Evolutionary conservation across 2,329 filamentous ascomycete species (phyloP).

Genomic region (Massarina eburnea): DNA sequence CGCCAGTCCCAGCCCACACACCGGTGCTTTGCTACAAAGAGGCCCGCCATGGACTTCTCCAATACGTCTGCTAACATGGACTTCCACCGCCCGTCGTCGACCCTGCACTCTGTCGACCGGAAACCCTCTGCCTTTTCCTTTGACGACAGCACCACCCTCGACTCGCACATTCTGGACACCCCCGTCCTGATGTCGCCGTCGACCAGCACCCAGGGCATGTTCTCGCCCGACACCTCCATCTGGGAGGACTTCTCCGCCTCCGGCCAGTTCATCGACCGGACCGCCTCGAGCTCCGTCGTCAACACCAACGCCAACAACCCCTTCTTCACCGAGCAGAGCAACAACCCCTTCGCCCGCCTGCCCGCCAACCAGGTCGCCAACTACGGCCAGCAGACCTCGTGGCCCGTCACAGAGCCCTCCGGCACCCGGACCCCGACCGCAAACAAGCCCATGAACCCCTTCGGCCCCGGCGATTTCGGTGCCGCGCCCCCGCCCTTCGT

Average conservation of each 20-base stretch:
- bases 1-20: conserved; percentile 42
- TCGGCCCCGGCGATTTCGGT: conserved; percentile 54
- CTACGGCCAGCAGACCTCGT: conserved; percentile 55
- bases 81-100: conserved; percentile 42
- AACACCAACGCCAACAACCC: conserved; percentile 49
- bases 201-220: conserved; percentile 52
- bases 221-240: conserved; percentile 55
- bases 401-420: conserved; percentile 65
- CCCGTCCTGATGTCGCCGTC: conserved; percentile 52
- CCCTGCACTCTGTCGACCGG: conserved; percentile 38
- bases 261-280: conserved; percentile 42
- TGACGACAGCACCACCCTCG: conserved; percentile 57
- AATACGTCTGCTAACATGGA: conserved; percentile 36
- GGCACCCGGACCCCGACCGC: conserved; percentile 75
- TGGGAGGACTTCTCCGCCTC: conserved; percentile 48
- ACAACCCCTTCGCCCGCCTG: conserved; percentile 66
- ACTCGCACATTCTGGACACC: conserved; percentile 46
- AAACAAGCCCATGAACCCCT: conserved; percentile 70
- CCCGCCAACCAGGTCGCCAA: conserved; percentile 50
- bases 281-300: conserved; percentile 40
- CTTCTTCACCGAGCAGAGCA: conserved; percentile 48
- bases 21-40: conserved; percentile 45
- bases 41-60: conserved; percentile 40
- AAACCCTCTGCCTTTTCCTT: conserved; percentile 46
- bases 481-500: conserved; percentile 47